A percentile compares a stretch with the other conserved stretches of the same genome.
Evolutionary conservation across 805 yeast genomes (phyloP).

Genomic region (Schwanniomyces polymorphus): DNA sequence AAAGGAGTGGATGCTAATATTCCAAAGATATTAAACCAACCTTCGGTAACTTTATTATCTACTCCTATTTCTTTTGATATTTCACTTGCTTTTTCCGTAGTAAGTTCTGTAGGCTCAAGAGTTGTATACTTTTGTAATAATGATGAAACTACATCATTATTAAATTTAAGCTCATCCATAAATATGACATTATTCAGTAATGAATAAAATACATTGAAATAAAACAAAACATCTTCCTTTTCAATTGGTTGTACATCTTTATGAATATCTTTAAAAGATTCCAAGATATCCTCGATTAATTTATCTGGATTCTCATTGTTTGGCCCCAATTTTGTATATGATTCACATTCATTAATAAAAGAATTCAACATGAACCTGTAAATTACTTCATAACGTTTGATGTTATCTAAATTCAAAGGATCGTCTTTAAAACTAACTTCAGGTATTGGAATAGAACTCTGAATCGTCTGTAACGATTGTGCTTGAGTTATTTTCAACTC

Average conservation of each 20-base stretch:
- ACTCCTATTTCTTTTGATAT: conserved; percentile 14
- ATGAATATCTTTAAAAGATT: conserved; percentile 17
- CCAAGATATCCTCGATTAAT: conserved; percentile 19
- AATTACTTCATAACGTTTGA: conserved; percentile 13
- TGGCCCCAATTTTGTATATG: conserved; percentile 7
- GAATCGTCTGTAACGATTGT: conserved; percentile 12
- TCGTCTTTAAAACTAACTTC: conserved; percentile 14
- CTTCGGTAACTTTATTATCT: conserved; percentile 12
- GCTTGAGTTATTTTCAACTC: conserved; percentile 21
- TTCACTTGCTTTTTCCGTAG: conserved; percentile 4
- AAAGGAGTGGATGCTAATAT: conserved; percentile 24
- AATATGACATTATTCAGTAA: conserved; percentile 24
- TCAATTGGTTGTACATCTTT: conserved; percentile 20
- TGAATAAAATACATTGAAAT: conserved; percentile 27
- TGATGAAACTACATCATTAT: conserved; percentile 21
- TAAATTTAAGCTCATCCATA: conserved; percentile 27
- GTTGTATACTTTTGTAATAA: conserved; percentile 16
- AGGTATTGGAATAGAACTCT: conserved; percentile 14
- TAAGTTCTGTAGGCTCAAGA: conserved; percentile 14
- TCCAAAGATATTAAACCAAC: conserved; percentile 33
- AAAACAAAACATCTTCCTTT: conserved; percentile 23
- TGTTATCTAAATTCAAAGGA: conserved; percentile 17
- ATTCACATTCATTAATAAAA: conserved; percentile 23
- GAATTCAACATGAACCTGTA: conserved; percentile 22
- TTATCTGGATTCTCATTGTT: conserved; percentile 15